phyloP scores from a whole-genome alignment of 1,284 basidiomycete genomes.

The Fomes fomentarius region DNA sequence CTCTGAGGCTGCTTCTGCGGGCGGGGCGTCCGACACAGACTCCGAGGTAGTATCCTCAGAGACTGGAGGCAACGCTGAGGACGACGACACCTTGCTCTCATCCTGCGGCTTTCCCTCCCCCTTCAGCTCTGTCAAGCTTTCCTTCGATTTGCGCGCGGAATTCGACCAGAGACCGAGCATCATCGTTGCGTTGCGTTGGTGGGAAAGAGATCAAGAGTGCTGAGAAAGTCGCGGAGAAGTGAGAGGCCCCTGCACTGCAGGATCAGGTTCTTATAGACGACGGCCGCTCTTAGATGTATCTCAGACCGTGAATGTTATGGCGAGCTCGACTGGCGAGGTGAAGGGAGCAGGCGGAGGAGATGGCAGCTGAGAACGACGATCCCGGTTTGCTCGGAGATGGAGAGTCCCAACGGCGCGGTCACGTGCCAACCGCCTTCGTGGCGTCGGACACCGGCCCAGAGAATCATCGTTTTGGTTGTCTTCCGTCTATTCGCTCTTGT shows the following conservation, averaged over 20 bases:
- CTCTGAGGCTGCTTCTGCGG: background rate
- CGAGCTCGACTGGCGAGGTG: background rate
- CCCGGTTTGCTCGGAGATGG: background rate
- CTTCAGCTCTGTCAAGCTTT: background rate
- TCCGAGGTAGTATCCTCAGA: background rate
- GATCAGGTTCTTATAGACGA: background rate
- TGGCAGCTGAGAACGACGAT: constrained; percentile 4
- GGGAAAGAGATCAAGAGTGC: background rate
- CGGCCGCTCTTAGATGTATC: too few species aligned
- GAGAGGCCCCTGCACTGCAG: background rate
- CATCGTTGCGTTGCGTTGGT: background rate
- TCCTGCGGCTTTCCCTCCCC: background rate
- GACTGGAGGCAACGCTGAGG: background rate
- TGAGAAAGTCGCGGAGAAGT: too few species aligned
- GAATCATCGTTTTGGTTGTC: too few species aligned
- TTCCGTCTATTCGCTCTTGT: background rate
- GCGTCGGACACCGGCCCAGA: background rate
- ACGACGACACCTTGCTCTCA: background rate
- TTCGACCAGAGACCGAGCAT: constrained; percentile 10
- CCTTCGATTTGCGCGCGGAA: constrained; percentile 8
- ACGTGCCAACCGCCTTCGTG: background rate
- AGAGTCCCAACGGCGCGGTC: background rate
- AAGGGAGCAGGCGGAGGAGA: background rate
- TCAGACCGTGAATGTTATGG: background rate
- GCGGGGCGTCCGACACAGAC: background rate